Conservation (phyloP, 2,329 filamentous ascomycete genomes). For the Trichoderma brevicompactum region DNA sequence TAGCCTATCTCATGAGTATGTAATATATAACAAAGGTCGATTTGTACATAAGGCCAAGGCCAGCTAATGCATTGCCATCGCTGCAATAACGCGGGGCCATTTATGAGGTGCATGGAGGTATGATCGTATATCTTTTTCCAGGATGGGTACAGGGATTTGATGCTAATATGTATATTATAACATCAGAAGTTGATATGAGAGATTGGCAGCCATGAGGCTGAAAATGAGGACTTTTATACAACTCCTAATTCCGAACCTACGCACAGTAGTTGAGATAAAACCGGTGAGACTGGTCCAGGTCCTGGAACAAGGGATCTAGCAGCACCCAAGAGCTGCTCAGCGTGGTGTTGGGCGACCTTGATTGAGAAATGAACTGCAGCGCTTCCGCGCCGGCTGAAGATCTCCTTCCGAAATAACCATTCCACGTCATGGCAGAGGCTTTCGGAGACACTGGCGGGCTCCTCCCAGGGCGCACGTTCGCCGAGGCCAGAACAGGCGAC, state of each 20-base stretch:
- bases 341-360: conserved; percentile 30
- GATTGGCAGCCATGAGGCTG: too few species aligned
- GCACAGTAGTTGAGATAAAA: conserved; percentile 50
- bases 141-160: too few species aligned
- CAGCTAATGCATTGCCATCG: too few species aligned
- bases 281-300: conserved; percentile 54
- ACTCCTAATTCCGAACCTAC: conserved; percentile 26
- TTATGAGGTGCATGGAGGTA: too few species aligned
- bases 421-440: neutral
- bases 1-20: too few species aligned
- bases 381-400: conserved; percentile 22
- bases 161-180: too few species aligned
- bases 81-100: too few species aligned
- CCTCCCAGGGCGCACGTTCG: neutral
- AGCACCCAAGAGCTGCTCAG: conserved; percentile 44
- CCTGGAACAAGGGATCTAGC: conserved; percentile 54
- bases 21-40: too few species aligned
- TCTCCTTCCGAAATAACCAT: neutral
- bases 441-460: neutral
- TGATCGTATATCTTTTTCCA: too few species aligned
- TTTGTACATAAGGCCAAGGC: too few species aligned
- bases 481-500: conserved; percentile 3
- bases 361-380: conserved; percentile 37
- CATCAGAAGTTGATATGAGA: too few species aligned
- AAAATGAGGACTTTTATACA: too few species aligned